Percentiles rank a stretch among this genome's conserved stretches.
Conservation (phyloP, 1,284 basidiomycete species). For the Ustilago nuda region DNA sequence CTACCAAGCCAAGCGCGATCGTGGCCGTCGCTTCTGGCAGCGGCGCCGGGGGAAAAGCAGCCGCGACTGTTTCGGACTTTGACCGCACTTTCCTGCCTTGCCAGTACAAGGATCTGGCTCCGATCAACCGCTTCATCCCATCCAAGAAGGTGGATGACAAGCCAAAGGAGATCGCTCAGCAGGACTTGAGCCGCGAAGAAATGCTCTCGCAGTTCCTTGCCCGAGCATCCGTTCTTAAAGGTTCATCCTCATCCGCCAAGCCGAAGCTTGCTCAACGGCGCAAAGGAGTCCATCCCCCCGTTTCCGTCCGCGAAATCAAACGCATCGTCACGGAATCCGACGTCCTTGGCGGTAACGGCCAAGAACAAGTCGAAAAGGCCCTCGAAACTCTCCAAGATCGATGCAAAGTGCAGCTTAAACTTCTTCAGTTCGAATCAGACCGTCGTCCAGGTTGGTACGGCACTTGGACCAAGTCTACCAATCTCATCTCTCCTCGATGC, state of each 20-base stretch:
- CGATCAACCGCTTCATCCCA: conserved; percentile 57
- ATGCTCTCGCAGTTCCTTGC: conserved; percentile 54
- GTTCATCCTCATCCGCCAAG: neutral
- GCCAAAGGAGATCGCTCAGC: conserved; percentile 25
- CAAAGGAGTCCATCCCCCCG: conserved; percentile 56
- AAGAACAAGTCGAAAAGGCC: conserved; percentile 57
- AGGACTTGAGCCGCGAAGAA: conserved; percentile 22
- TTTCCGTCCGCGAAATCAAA: conserved; percentile 64
- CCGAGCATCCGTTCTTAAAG: conserved; percentile 19
- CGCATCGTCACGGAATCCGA: conserved; percentile 65
- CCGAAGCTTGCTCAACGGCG: conserved; percentile 7
- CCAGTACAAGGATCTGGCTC: conserved; percentile 64
- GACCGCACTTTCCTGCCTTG: conserved; percentile 64
- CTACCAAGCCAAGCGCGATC: conserved; percentile 7
- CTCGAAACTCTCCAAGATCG: conserved; percentile 60
- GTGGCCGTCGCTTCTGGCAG: conserved; percentile 17
- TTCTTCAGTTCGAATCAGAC: conserved; percentile 63
- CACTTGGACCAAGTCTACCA: conserved; percentile 65
- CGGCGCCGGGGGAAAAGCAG: conserved; percentile 18
- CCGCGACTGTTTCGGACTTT: conserved; percentile 51
- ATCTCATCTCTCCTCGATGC: conserved; percentile 59
- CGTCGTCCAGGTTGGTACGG: conserved; percentile 66
- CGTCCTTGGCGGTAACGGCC: conserved; percentile 61
- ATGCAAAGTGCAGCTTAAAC: conserved; percentile 62
- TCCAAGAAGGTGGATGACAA: neutral